Conservation (phyloP, 1,139 yeast genomes). For the Spathaspora sp. region DNA sequence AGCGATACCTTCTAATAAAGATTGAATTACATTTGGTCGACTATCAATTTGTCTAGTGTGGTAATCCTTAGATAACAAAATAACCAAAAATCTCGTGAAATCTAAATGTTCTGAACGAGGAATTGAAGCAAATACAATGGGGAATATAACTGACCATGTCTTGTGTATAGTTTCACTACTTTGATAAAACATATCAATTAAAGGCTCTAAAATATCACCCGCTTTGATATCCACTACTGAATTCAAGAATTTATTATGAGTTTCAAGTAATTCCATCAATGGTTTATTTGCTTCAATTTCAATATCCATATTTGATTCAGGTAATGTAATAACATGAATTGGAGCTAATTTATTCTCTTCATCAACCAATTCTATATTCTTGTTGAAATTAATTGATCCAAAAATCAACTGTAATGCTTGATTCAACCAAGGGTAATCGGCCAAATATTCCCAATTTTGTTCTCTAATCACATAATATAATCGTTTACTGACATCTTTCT, state of each 20-base stretch:
- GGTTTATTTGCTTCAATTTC: slow-evolving; percentile 20
- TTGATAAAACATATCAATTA: slow-evolving; percentile 80
- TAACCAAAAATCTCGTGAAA: slow-evolving; percentile 75
- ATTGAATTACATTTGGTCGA: slow-evolving; percentile 85
- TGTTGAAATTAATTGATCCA: slow-evolving; percentile 66
- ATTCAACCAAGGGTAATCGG: slow-evolving; percentile 92
- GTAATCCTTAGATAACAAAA: slow-evolving; percentile 83
- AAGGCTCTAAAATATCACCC: slow-evolving; percentile 62
- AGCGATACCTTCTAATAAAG: slow-evolving; percentile 79
- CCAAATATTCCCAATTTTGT: slow-evolving; percentile 95
- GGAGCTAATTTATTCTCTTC: slow-evolving; percentile 59
- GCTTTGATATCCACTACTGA: slow-evolving; percentile 49
- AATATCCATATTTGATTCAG: slow-evolving; percentile 26
- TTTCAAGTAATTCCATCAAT: slow-evolving; percentile 38
- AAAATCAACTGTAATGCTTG: slow-evolving; percentile 88
- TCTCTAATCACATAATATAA: slow-evolving; percentile 83
- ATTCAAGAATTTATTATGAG: slow-evolving; percentile 54
- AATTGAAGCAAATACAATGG: slow-evolving; percentile 70
- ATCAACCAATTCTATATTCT: slow-evolving; percentile 42
- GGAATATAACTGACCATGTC: slow-evolving; percentile 87
- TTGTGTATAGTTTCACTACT: slow-evolving; percentile 76
- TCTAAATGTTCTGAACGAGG: slow-evolving; percentile 81
- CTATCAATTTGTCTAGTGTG: slow-evolving; percentile 86
- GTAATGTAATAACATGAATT: slow-evolving; percentile 46
- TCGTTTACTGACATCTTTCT: slow-evolving; percentile 74